Base-by-base conservation (phyloP, 306 rosid species). In the Ceratonia siliqua region DNA sequence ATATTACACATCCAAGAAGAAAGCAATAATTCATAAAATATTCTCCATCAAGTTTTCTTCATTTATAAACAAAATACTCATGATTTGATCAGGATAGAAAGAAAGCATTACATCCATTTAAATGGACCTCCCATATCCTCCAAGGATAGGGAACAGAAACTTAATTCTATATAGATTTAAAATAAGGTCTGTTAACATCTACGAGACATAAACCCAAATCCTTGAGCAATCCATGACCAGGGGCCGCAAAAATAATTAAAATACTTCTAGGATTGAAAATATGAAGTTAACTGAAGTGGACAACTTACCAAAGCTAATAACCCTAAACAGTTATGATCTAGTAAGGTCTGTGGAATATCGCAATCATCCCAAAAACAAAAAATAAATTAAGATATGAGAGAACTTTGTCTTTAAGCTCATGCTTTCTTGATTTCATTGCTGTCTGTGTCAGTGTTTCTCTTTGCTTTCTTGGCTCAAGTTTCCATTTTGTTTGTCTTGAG, bases 401-500 rank as follows among this genome's bases (percentile, higher is more conserved):
- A 68, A 28, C 24, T 32, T 36, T 30, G n/a, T 55, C 17, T 27
- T 48, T 41, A 50, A 50, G 15, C 20, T 18, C 18, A 0, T 22
- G n/a, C 35, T 27, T 38, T 59, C 39, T 58, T 45, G 8, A 2
- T 72, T 54, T 5, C 48, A 35, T 64, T 79, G 8, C 35, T 45
- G 54, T 62, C 32, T 18, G 27, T 5, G 52, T 52, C 27, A 9
- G 1, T 72, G 30, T 43, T 15, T 63, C 25, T 33, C 56, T 53
- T 72, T 45, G 58, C 20, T 66, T 64, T 64, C 78, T 54, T 43
- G 10, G 8, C 20, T 64, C 8, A 64, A 17, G 57, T 43, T 33
- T 65, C 35, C 10, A 17, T 46, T 54, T 45, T 81, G 45, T 48
- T 67, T 79, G 20, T 59, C n/a, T n/a, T 65, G 8, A 58, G 43